Conservation (phyloP, 2,329 filamentous ascomycete genomes). For the Colletotrichum simmondsii region DNA sequence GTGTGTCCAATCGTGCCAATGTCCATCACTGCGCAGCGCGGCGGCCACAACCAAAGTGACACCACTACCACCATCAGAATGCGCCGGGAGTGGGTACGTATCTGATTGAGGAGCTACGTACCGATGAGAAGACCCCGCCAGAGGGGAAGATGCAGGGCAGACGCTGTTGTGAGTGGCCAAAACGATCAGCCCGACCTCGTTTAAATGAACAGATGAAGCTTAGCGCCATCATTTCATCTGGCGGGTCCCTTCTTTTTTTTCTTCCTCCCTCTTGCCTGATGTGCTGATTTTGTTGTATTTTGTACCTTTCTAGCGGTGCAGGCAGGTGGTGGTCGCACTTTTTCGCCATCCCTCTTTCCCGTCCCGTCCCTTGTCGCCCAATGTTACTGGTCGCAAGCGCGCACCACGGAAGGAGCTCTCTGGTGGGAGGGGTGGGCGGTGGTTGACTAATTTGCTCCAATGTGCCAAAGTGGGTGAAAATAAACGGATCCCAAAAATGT, state of each 20-base stretch:
- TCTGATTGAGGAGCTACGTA: background rate
- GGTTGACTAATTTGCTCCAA: background rate
- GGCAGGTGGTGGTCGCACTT: background rate
- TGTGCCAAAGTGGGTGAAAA: background rate
- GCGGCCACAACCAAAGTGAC: background rate
- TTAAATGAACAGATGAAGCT: background rate
- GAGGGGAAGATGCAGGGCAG: background rate
- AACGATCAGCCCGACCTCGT: background rate
- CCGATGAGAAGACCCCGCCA: background rate
- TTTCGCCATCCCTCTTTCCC: background rate
- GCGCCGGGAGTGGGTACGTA: background rate
- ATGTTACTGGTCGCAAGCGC: background rate
- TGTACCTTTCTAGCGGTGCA: no score
- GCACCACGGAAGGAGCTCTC: background rate
- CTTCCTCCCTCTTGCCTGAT: background rate
- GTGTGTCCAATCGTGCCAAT: no score
- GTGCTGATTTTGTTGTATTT: background rate
- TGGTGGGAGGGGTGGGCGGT: background rate
- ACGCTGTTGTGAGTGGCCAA: background rate
- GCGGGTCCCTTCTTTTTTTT: conserved; percentile 1
- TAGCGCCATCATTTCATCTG: background rate
- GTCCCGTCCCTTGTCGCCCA: background rate
- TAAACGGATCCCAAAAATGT: background rate
- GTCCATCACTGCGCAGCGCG: background rate
- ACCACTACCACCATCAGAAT: background rate